Evolutionary conservation across 129 eudicot genomes (phyloP).

Genomic region (Chrysanthemum lavandulifolium): DNA sequence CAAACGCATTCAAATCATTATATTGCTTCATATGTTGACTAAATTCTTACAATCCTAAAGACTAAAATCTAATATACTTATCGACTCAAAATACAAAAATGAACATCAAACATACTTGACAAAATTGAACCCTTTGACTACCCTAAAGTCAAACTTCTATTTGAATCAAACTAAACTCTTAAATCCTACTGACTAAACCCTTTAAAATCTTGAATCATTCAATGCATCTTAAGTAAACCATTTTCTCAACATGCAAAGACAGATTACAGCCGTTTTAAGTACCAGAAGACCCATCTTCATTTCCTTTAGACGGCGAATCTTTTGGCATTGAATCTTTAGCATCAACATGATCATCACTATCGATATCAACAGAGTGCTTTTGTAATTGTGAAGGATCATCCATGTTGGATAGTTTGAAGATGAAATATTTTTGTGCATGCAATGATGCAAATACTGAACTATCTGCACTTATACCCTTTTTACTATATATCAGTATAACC

Average conservation of each 20-base stretch:
- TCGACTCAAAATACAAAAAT: not conserved
- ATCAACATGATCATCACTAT: not conserved
- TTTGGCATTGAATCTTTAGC: not conserved
- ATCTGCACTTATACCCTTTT: too few species aligned
- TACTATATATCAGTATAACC: too few species aligned
- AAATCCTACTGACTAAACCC: constrained; percentile 7
- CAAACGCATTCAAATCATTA: too few species aligned
- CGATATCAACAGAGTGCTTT: too few species aligned
- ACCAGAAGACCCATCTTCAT: not conserved
- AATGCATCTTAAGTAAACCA: not conserved
- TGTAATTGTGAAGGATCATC: too few species aligned
- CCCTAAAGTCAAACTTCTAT: constrained; percentile 21
- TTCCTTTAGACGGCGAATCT: not conserved
- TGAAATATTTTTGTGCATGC: too few species aligned
- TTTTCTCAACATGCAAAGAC: not conserved
- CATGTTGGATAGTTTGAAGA: too few species aligned
- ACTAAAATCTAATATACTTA: too few species aligned
- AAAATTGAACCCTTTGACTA: constrained; percentile 18
- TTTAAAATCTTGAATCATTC: not conserved
- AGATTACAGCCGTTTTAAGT: not conserved
- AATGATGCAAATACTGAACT: too few species aligned
- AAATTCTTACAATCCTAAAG: too few species aligned
- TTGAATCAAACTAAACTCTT: not conserved
- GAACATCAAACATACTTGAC: not conserved
- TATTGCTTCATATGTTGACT: too few species aligned